phyloP scores from a whole-genome alignment of 768 basidiomycete genomes.

The Fomitopsis serialis region DNA sequence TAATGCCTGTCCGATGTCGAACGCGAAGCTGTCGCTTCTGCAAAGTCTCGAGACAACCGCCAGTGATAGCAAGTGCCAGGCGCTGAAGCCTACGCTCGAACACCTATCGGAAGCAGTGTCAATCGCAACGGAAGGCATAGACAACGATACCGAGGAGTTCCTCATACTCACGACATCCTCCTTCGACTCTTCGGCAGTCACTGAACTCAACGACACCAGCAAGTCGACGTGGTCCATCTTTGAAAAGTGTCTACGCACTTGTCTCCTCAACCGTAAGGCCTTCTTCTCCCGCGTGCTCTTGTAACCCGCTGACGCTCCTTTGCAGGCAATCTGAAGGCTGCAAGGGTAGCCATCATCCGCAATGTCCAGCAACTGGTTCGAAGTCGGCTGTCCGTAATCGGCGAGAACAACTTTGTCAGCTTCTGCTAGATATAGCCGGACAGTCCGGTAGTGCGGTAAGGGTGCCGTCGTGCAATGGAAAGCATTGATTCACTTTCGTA shows the following conservation, averaged over 20 bases:
- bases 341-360: conserved; percentile 7
- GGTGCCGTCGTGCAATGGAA: conserved; percentile 27
- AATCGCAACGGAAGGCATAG: neutral
- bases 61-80: conserved; percentile 43
- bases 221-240: conserved; percentile 49
- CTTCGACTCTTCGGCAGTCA: conserved; percentile 44
- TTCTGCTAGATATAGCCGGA: conserved; percentile 50
- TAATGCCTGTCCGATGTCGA: conserved; percentile 44
- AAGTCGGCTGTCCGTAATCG: conserved; percentile 42
- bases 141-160: conserved; percentile 30
- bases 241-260: conserved; percentile 34
- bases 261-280: conserved; percentile 40
- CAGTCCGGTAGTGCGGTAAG: conserved; percentile 46
- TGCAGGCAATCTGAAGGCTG: neutral
- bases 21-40: conserved; percentile 51
- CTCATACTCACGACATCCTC: conserved; percentile 34
- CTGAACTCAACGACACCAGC: conserved; percentile 39
- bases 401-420: conserved; percentile 48
- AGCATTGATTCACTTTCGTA: neutral
- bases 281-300: neutral
- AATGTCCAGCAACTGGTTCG: conserved; percentile 56
- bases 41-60: conserved; percentile 39
- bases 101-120: conserved; percentile 19
- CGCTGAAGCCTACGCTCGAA: conserved; percentile 56
- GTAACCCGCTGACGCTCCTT: neutral